phyloP scores from a whole-genome alignment of 176 grass and related monocot genomes.

The Ananas comosus region DNA sequence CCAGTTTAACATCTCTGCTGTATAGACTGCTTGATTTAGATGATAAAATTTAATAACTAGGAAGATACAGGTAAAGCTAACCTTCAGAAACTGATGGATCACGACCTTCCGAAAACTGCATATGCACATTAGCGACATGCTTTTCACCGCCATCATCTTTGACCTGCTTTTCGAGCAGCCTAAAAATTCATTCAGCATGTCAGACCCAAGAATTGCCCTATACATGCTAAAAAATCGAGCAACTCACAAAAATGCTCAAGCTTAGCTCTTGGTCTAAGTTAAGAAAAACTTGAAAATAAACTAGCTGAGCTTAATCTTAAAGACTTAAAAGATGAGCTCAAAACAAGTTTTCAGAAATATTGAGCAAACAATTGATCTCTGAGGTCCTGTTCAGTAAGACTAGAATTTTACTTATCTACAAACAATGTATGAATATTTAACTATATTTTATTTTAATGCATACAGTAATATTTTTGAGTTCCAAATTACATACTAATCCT shows the following conservation, averaged over 20 bases:
- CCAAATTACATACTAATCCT: background rate
- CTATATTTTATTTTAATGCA: no score
- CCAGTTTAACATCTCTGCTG: no score
- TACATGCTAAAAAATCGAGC: background rate
- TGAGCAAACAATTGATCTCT: no score
- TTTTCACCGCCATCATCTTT: slow-evolving; percentile 26
- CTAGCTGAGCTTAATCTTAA: background rate
- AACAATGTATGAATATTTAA: no score
- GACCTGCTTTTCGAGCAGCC: slow-evolving; percentile 35
- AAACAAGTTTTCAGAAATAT: background rate
- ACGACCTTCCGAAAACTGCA: slow-evolving; percentile 23
- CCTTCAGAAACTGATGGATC: slow-evolving; percentile 1
- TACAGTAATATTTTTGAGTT: background rate
- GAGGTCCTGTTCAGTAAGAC: no score
- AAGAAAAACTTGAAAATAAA: background rate
- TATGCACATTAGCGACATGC: slow-evolving; percentile 17
- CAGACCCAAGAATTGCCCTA: background rate
- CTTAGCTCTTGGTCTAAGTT: background rate
- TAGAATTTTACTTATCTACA: no score
- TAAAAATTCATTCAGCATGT: slow-evolving; percentile 14
- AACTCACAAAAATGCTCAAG: background rate
- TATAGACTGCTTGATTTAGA: background rate
- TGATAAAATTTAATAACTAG: background rate
- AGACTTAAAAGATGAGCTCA: background rate
- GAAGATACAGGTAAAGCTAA: background rate